Percentiles rank a stretch among this genome's conserved stretches.
Evolutionary conservation across 83 land plant genomes (phyloP).

Genomic region (Thuja plicata): DNA sequence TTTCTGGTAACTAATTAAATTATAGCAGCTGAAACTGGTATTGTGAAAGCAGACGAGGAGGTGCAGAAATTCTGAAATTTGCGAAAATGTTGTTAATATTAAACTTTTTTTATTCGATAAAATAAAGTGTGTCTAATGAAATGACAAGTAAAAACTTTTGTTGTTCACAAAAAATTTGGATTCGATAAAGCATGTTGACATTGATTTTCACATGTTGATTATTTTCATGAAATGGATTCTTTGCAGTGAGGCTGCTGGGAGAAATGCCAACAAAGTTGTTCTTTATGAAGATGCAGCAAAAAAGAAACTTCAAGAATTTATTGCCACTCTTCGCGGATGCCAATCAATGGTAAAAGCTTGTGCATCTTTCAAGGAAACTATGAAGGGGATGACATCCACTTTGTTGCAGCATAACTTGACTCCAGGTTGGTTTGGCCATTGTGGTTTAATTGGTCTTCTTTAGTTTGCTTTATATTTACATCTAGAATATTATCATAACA

Average conservation of each 20-base stretch:
- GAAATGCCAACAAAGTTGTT: slow-evolving; percentile 76
- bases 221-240: slow-evolving; percentile 8
- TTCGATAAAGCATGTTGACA: background rate
- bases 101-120: no score
- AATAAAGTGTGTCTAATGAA: background rate
- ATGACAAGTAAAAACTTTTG: background rate
- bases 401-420: slow-evolving; percentile 52
- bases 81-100: no score
- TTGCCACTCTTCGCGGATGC: slow-evolving; percentile 79
- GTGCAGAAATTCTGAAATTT: no score
- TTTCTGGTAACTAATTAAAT: no score
- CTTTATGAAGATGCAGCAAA: slow-evolving; percentile 94
- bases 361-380: slow-evolving; percentile 34
- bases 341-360: slow-evolving; percentile 66
- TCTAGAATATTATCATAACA: background rate
- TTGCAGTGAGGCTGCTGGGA: slow-evolving; percentile 80
- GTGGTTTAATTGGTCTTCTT: background rate
- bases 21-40: no score
- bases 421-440: slow-evolving; percentile 48
- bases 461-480: background rate
- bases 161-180: background rate
- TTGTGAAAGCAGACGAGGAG: no score
- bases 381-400: slow-evolving; percentile 30
- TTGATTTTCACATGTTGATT: background rate
- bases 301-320: slow-evolving; percentile 77